Conservation (phyloP, 371 early-diverging fungal species). For the Dinochytrium kinnereticum region DNA sequence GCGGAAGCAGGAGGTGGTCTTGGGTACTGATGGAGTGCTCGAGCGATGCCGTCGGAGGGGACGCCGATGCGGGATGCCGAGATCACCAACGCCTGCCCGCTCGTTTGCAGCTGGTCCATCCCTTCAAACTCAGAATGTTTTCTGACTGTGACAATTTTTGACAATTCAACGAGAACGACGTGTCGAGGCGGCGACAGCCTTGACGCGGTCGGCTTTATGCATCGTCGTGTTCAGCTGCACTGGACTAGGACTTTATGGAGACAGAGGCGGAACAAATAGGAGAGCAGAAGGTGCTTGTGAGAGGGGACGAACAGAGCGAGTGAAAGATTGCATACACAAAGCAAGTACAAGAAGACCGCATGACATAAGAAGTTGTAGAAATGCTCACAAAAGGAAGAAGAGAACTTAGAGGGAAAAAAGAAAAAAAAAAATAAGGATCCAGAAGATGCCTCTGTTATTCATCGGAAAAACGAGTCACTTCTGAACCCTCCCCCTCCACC, state of each 20-base stretch:
- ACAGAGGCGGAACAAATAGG: not conserved
- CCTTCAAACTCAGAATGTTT: not conserved
- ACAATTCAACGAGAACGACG: not conserved
- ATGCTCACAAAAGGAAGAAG: no score
- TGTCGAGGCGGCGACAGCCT: not conserved
- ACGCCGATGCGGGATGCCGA: not conserved
- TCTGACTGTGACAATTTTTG: not conserved
- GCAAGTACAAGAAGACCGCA: no score
- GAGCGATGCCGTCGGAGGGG: not conserved
- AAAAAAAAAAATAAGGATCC: not conserved
- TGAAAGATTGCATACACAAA: no score
- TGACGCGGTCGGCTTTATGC: no score
- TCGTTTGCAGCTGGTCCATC: not conserved
- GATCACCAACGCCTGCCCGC: not conserved
- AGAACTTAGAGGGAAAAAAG: not conserved
- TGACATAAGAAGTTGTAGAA: no score
- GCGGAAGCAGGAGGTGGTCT: slow-evolving; percentile 14
- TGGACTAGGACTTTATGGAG: no score
- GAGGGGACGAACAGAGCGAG: no score
- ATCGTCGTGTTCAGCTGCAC: no score
- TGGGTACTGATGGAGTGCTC: not conserved
- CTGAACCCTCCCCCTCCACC: not conserved
- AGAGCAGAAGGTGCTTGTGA: not conserved
- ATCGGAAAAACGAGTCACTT: not conserved
- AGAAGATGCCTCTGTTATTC: not conserved